These are phyloP conservation scores for Akanthomyces dipterigenus DNA, from an alignment of 2,329 filamentous ascomycete genomes.

Conservation along the genomic window DNA sequence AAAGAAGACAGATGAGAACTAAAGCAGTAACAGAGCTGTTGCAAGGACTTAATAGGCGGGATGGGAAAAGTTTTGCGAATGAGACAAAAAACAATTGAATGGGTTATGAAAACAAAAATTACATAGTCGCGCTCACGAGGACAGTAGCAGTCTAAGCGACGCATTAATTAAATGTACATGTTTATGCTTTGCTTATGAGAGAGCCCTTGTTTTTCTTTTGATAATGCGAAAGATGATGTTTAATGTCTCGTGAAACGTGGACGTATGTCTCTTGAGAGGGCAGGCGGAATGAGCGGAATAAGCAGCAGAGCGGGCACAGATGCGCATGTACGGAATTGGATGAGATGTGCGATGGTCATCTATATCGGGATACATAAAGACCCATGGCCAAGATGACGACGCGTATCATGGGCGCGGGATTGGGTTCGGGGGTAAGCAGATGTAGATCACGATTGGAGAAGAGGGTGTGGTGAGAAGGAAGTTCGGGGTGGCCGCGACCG, in stretches of 20 bases:
- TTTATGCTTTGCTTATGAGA: not conserved
- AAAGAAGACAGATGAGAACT: not conserved
- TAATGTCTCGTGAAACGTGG: not conserved
- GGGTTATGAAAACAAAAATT: not conserved
- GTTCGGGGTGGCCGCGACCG: not conserved
- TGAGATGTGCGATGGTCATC: not conserved
- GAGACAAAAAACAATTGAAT: not conserved
- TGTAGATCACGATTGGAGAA: not conserved
- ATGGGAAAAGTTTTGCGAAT: not conserved
- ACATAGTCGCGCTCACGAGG: not conserved
- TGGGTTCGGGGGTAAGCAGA: not conserved
- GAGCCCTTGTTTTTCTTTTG: not conserved
- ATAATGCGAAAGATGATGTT: not conserved
- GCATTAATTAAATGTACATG: conserved; percentile 4
- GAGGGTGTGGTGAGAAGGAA: not conserved
- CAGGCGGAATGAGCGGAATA: not conserved
- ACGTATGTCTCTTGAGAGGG: not conserved
- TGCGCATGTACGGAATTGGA: not conserved
- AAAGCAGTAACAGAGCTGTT: not conserved
- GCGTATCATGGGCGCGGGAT: not conserved
- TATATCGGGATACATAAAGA: not conserved
- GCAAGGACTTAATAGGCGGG: not conserved
- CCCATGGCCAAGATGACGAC: not conserved
- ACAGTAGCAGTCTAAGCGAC: not conserved
- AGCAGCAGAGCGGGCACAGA: no score